Conservation (phyloP, 768 basidiomycete genomes). For the Amanita jacksonii region DNA sequence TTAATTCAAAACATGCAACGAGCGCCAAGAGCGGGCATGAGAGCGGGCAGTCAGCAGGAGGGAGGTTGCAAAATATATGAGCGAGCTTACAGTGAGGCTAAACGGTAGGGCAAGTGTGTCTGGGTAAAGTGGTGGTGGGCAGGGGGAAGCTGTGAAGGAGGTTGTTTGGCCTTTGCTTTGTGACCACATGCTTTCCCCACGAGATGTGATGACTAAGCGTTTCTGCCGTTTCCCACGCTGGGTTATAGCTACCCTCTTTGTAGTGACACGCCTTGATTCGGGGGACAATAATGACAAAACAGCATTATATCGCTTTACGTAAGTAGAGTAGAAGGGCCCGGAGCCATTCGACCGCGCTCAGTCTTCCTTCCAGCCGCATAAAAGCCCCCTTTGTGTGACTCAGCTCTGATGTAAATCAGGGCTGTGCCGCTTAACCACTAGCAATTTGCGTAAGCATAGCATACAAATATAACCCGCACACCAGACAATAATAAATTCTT, state of each 20-base stretch:
- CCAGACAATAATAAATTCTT: too few relatives aligned
- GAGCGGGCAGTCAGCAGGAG: neutral
- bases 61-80: conserved; percentile 12
- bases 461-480: too few relatives aligned
- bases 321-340: too few relatives aligned
- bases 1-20: neutral
- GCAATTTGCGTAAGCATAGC: too few relatives aligned
- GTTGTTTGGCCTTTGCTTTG: conserved; percentile 39
- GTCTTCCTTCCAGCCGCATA: too few relatives aligned
- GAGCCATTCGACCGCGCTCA: too few relatives aligned
- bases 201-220: conserved; percentile 30
- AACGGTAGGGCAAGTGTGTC: conserved; percentile 16
- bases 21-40: neutral
- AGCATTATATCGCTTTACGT: too few relatives aligned
- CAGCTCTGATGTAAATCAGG: too few relatives aligned
- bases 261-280: too few relatives aligned
- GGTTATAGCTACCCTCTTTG: conserved; percentile 9
- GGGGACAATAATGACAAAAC: too few relatives aligned
- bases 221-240: neutral
- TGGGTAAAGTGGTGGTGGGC: conserved; percentile 36
- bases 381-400: too few relatives aligned
- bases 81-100: conserved; percentile 25
- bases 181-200: conserved; percentile 23
- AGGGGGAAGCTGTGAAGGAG: conserved; percentile 34
- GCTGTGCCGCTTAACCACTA: too few relatives aligned